Percentiles rank a stretch among this genome's conserved stretches.
phyloP scores from a whole-genome alignment of 106 monocot genomes.

The Allium cepa region DNA sequence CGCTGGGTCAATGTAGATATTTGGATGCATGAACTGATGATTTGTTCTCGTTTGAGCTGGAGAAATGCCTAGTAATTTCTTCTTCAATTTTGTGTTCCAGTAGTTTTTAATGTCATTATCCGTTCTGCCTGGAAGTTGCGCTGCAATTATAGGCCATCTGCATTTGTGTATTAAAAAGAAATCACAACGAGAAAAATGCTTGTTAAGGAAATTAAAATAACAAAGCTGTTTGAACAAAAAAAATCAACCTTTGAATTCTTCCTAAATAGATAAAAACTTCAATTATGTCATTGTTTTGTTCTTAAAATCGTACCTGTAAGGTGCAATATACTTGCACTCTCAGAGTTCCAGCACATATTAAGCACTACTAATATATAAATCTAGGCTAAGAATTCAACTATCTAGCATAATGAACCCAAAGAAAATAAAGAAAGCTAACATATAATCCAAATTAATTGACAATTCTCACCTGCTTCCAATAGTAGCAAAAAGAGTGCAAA shows the following conservation, averaged over 20 bases:
- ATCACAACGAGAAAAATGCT: background rate
- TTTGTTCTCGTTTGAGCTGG: background rate
- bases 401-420: background rate
- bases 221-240: too few relatives aligned
- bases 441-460: background rate
- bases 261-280: too few relatives aligned
- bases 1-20: background rate
- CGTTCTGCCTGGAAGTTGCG: constrained; percentile 9
- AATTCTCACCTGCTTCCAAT: constrained; percentile 49
- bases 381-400: background rate
- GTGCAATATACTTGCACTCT: too few relatives aligned
- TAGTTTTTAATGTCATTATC: constrained; percentile 17
- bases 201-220: too few relatives aligned
- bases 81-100: constrained; percentile 15
- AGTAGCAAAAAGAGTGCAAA: constrained; percentile 45
- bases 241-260: too few relatives aligned
- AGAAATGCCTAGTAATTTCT: constrained; percentile 6
- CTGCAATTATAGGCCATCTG: constrained; percentile 14
- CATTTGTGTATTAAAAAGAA: background rate
- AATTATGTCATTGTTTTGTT: too few relatives aligned
- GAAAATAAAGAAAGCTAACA: background rate
- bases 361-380: background rate
- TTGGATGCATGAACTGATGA: background rate
- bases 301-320: too few relatives aligned
- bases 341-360: background rate